A percentile compares a stretch with the other conserved stretches of the same genome.
phyloP scores from a whole-genome alignment of 208 protist genomes.

The Angomonas deanei region DNA sequence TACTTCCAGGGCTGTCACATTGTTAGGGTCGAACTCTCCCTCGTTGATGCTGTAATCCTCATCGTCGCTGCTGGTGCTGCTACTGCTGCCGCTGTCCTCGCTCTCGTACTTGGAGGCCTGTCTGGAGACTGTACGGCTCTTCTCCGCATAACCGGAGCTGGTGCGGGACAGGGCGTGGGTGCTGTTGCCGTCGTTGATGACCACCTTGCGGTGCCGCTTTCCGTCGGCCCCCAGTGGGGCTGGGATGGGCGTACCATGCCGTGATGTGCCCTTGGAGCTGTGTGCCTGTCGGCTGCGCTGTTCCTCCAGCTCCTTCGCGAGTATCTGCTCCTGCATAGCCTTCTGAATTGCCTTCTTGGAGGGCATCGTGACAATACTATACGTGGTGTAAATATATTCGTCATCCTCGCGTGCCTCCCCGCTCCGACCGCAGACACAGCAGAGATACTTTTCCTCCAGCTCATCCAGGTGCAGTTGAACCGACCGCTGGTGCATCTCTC shows the following conservation, averaged over 20 bases:
- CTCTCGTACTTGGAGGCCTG: not conserved
- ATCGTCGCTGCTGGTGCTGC: not conserved
- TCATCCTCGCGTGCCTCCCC: conserved; percentile 62
- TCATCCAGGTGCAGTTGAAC: conserved; percentile 69
- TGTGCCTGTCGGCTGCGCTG: not conserved
- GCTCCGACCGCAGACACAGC: conserved; percentile 70
- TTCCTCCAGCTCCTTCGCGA: conserved; percentile 11
- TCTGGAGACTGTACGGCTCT: not conserved
- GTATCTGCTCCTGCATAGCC: conserved; percentile 16
- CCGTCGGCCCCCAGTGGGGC: not conserved
- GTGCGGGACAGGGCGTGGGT: not conserved
- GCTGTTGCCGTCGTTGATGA: not conserved
- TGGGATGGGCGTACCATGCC: not conserved
- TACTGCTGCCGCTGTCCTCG: not conserved
- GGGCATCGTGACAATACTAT: conserved; percentile 53
- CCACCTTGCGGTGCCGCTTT: not conserved
- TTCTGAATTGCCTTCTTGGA: conserved; percentile 22
- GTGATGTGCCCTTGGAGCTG: not conserved
- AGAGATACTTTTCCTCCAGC: conserved; percentile 76
- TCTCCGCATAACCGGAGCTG: not conserved
- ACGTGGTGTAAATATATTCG: conserved; percentile 49
- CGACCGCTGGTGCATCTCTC: conserved; percentile 51
- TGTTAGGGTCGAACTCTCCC: conserved; percentile 23
- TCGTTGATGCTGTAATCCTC: conserved; percentile 5
- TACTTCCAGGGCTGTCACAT: conserved; percentile 36